A percentile compares a stretch with the other conserved stretches of the same genome.
Conservation (phyloP, 768 basidiomycete species). For the Trametes cubensis region DNA sequence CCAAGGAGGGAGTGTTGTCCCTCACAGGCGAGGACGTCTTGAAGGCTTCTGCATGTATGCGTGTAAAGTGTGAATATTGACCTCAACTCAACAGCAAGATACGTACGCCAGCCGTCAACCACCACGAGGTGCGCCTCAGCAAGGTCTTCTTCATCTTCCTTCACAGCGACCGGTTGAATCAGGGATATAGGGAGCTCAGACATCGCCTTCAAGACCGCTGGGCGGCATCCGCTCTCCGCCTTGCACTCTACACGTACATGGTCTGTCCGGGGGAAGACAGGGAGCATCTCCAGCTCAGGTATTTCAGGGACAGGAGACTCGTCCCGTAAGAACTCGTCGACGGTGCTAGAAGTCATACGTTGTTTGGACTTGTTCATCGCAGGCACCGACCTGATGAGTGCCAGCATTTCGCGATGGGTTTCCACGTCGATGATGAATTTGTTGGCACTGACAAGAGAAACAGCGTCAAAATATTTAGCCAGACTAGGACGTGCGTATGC, state of each 20-base stretch:
- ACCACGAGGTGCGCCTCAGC: conserved; percentile 56
- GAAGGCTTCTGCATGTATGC: conserved; percentile 21
- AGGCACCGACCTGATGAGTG: conserved; percentile 35
- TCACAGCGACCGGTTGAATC: conserved; percentile 34
- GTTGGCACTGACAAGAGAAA: conserved; percentile 33
- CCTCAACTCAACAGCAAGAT: background rate
- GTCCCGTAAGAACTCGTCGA: conserved; percentile 36
- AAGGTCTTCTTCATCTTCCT: conserved; percentile 46
- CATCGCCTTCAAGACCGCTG: conserved; percentile 17
- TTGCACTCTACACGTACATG: conserved; percentile 18
- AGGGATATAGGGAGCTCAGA: conserved; percentile 31
- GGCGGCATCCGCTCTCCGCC: background rate
- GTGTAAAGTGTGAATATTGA: background rate
- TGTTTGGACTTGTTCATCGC: conserved; percentile 5
- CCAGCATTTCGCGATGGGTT: conserved; percentile 30
- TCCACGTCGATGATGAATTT: conserved; percentile 35
- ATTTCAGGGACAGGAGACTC: conserved; percentile 33
- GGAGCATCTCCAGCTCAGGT: conserved; percentile 41
- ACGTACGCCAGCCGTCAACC: conserved; percentile 69
- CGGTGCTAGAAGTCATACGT: background rate
- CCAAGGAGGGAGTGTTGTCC: conserved; percentile 38
- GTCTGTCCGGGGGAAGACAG: conserved; percentile 48
- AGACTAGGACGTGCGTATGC: background rate
- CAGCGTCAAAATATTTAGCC: conserved; percentile 2
- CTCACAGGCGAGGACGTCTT: conserved; percentile 25